A percentile compares a stretch with the other conserved stretches of the same genome.
These are phyloP conservation scores for Populus hybrid DNA, from an alignment of 441 rosid species.

Conservation along the genomic window DNA sequence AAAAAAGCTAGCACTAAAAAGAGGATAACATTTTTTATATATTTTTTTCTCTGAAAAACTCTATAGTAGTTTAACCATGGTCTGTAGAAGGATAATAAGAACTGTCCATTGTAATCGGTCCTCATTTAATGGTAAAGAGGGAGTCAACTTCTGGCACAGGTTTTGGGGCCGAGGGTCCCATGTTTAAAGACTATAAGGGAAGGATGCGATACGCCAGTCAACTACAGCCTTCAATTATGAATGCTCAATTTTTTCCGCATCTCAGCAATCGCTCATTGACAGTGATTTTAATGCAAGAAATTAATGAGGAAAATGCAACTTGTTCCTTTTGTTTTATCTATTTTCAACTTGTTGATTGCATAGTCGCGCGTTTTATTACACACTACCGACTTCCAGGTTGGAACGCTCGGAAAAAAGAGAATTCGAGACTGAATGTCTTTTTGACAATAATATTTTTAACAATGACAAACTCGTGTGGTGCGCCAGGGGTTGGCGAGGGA, in stretches of 20 bases:
- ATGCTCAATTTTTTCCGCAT: not conserved
- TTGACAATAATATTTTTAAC: not conserved
- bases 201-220: slow-evolving; percentile 9
- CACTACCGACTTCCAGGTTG: not conserved
- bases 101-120: not conserved
- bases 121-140: not conserved
- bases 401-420: not conserved
- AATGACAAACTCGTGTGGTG: too few relatives aligned
- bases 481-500: not conserved
- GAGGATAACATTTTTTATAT: not conserved
- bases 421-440: not conserved
- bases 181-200: not conserved
- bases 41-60: not conserved
- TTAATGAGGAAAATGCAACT: not conserved
- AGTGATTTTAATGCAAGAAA: not conserved
- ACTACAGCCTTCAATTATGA: not conserved
- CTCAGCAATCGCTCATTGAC: not conserved
- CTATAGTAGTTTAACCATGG: not conserved
- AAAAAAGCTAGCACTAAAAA: not conserved
- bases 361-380: not conserved
- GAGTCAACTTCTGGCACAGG: slow-evolving; percentile 1
- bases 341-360: not conserved
- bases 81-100: not conserved
- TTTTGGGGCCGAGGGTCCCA: not conserved
- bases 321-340: not conserved